These are phyloP conservation scores for Vaccinium myrtillus DNA, from an alignment of 148 eudicot species.

Conservation along the genomic window DNA sequence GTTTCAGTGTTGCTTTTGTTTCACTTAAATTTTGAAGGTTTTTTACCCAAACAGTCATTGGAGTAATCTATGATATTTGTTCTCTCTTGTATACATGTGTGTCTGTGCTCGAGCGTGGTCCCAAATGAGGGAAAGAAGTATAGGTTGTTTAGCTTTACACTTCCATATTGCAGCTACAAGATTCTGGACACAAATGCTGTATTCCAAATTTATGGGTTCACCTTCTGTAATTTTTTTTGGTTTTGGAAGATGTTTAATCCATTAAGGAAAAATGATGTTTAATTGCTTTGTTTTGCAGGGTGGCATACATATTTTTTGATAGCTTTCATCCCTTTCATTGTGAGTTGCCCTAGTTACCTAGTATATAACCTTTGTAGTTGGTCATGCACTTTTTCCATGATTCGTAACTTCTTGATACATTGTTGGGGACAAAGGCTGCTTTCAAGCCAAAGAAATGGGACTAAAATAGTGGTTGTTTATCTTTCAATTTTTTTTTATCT, in stretches of 20 bases:
- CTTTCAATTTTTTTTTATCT: not conserved
- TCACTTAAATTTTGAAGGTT: no score
- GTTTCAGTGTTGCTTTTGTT: no score
- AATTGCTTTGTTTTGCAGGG: constrained; percentile 39
- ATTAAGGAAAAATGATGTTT: not conserved
- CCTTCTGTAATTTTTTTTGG: constrained; percentile 3
- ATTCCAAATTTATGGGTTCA: not conserved
- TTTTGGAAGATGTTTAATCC: not conserved
- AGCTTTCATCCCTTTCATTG: constrained; percentile 70
- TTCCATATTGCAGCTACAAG: not conserved
- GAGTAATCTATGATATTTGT: not conserved
- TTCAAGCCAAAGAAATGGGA: not conserved
- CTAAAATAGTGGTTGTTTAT: not conserved
- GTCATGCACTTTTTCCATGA: not conserved
- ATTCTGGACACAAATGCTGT: not conserved
- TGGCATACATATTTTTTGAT: constrained; percentile 99
- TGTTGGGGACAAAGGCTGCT: not conserved
- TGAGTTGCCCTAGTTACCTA: not conserved
- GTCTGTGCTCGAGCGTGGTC: not conserved
- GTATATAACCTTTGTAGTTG: not conserved
- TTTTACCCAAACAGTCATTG: no score
- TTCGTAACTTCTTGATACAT: not conserved
- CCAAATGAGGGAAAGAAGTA: no score
- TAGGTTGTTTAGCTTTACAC: no score
- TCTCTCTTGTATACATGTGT: not conserved